Percentiles rank a stretch among this genome's conserved stretches.
phyloP scores from a whole-genome alignment of 257 asterid genomes.

The Primulina tabacum region DNA sequence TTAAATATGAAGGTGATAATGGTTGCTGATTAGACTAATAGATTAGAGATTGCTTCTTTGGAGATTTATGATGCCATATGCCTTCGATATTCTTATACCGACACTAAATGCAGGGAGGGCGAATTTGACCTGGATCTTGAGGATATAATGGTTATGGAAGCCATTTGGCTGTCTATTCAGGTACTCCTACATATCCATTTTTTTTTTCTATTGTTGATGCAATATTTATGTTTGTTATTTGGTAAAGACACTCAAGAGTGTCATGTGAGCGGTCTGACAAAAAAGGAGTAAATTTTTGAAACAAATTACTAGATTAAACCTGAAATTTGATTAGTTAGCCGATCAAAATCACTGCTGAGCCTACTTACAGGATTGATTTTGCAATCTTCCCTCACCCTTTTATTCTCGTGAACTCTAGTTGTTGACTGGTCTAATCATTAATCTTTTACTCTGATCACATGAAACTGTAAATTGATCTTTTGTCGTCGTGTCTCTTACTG shows the following conservation, averaged over 20 bases:
- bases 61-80: slow-evolving; percentile 7
- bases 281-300: too few species aligned
- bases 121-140: slow-evolving; percentile 94
- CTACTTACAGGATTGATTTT: not conserved
- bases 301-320: too few species aligned
- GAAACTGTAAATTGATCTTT: not conserved
- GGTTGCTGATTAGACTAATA: not conserved
- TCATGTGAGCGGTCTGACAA: not conserved
- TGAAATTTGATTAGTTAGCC: not conserved
- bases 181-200: slow-evolving; percentile 33
- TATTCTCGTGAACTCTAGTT: not conserved
- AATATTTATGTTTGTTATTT: slow-evolving; percentile 2
- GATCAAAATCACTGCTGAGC: not conserved
- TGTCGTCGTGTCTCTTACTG: slow-evolving; percentile 3
- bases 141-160: slow-evolving; percentile 99
- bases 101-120: slow-evolving; percentile 60
- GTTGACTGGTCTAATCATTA: not conserved
- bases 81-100: slow-evolving; percentile 19
- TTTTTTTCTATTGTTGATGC: not conserved
- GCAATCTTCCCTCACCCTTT: not conserved
- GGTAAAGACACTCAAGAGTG: not conserved
- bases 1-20: too few species aligned
- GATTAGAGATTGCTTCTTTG: slow-evolving; percentile 8
- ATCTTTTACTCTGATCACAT: not conserved
- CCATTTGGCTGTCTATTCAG: slow-evolving; percentile 97